Base-by-base conservation (phyloP, 495 filamentous ascomycete species). In the Penicillium cinerascens region DNA sequence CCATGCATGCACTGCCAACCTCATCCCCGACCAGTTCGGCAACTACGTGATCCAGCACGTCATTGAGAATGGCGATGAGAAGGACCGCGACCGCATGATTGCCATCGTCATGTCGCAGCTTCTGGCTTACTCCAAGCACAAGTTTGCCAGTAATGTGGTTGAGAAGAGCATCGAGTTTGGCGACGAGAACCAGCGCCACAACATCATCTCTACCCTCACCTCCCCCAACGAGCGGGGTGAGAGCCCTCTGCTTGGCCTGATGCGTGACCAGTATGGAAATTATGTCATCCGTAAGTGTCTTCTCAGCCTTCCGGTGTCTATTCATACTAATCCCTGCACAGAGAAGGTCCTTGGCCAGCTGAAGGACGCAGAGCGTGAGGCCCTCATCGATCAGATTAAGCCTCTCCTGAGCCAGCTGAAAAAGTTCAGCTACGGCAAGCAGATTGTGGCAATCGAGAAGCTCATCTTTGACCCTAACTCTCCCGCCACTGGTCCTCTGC, bases 41-140 rank as follows among this genome's bases (percentile, higher is more conserved):
- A 98, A 98, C 71, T 98, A 98, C 65, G 93, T 98, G 27, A 89
- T 88, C 13, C 95, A 97, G 63, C 91, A 98, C 70, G 82, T 97
- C 44, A 92, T 98, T 48, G 79, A 87, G 47, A 84, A 90, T 54
- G 95, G 95, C 13, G 78, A 84, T 26, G 81, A 83, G 21, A 83
- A 86, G 43, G 92, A 96, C 57, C 83, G 87, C 17, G 78, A 75
- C 2, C 80, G 76, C 54, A 85, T 96, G 66, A 87, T 97, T 49
- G 66, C 73, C 35, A 67, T 91, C 27, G 86, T 98, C 57, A 86
- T 82, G 45, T 75, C 74, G 5, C 80, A 91, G 46, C 71, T 95
- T 0, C 66, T 95, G n/a, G 74, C 73, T 1, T 82, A 87, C 58
- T 96, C 89, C 6, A 95, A 89, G 73, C 92, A 97, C 72, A 97